Conservation (phyloP, 1,284 basidiomycete species). For the Testicularia cyperi region DNA sequence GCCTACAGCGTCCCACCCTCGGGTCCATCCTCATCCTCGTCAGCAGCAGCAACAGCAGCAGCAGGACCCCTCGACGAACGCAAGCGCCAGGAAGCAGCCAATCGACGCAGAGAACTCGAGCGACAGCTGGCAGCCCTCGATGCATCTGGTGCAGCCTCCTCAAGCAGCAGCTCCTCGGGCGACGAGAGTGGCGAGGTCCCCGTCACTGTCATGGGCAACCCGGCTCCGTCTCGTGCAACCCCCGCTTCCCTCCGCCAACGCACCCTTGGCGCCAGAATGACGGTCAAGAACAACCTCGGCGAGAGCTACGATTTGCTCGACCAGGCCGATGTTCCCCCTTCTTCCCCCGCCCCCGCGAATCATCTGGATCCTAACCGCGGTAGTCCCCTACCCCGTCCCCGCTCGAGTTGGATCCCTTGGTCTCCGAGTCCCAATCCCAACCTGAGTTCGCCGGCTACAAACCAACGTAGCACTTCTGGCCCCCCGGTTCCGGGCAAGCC, state of each 20-base stretch:
- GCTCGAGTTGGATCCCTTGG: too few relatives aligned
- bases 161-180: constrained; percentile 4
- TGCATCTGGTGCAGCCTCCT: constrained; percentile 6
- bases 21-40: constrained; percentile 1
- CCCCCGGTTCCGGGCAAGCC: too few relatives aligned
- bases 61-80: background rate
- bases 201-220: constrained; percentile 14
- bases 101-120: constrained; percentile 16
- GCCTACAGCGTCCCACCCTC: too few relatives aligned
- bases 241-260: background rate
- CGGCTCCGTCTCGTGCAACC: too few relatives aligned
- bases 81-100: constrained; percentile 7
- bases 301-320: constrained; percentile 38
- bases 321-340: constrained; percentile 14
- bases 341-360: constrained; percentile 4
- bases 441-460: too few relatives aligned
- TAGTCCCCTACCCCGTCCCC: too few relatives aligned
- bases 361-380: too few relatives aligned
- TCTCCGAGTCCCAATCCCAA: too few relatives aligned
- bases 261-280: constrained; percentile 1
- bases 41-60: background rate
- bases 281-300: constrained; percentile 12
- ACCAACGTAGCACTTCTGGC: too few relatives aligned
- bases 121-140: constrained; percentile 25
- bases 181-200: constrained; percentile 1